A percentile compares a stretch with the other conserved stretches of the same genome.
Conservation (phyloP, 331 rosid species). For the Telfairia occidentalis region DNA sequence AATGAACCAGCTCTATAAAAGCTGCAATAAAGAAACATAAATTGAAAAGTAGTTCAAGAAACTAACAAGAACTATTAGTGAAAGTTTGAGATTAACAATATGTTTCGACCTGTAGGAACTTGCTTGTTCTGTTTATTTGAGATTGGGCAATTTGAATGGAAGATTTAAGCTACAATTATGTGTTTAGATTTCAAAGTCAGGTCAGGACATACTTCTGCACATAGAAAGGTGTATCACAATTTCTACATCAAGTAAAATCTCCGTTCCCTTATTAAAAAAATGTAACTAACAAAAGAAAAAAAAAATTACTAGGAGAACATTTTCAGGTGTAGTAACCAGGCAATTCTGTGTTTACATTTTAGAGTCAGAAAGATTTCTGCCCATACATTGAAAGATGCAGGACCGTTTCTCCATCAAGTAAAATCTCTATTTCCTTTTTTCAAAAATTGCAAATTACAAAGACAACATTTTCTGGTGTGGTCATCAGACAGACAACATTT, state of each 20-base stretch:
- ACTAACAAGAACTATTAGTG: neutral
- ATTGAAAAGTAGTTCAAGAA: neutral
- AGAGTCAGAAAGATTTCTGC: too few species aligned
- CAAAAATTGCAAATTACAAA: too few species aligned
- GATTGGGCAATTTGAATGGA: neutral
- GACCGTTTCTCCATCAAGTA: too few species aligned
- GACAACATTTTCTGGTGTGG: neutral
- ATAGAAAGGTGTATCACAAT: neutral
- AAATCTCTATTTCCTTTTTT: too few species aligned
- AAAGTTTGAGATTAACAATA: neutral
- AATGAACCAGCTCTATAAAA: constrained; percentile 68
- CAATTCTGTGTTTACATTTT: too few species aligned
- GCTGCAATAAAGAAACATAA: constrained; percentile 40
- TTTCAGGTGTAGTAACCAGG: too few species aligned
- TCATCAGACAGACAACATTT: neutral
- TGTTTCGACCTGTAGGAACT: neutral
- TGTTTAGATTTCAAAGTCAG: neutral
- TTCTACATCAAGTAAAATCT: neutral
- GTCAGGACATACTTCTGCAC: neutral
- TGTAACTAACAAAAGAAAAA: too few species aligned
- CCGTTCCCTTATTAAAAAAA: neutral
- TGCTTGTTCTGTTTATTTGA: neutral
- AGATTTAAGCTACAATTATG: neutral
- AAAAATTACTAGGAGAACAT: too few species aligned
- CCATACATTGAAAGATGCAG: too few species aligned